Evolutionary conservation across 1,139 yeast genomes (phyloP), one percentile per base, ranked within the genome.

Genomic region (Saccharomyces uvarum): DNA sequence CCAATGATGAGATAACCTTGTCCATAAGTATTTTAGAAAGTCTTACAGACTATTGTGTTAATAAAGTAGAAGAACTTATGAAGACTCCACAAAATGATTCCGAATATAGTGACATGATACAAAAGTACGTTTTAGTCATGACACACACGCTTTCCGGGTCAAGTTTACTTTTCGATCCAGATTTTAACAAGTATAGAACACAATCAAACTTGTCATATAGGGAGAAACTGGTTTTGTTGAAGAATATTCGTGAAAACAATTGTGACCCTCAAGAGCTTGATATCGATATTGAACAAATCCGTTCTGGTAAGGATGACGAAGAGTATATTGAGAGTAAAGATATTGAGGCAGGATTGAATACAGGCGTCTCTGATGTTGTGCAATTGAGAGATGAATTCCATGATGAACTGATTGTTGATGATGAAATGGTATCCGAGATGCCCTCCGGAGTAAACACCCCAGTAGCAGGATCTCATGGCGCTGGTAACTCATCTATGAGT

Each of bases 101-200:
- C 0, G 54, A 60, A 2, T 59, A 59, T 21, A 61, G 70, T 2
- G 88, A 84, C 61, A 80, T 76, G 19, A 67, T 87, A 26, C 75
- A 82, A 38, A 80, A 80, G 62, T 78, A 79, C 61, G 72, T 86
- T 59, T 70, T 83, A 49, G 80, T 79, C 55, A 67, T 87, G 54
- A 77, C 88, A 0, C 82, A 84, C 54, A 74, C 83, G 0, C 65
- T 86, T 2, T 83, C 95, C 53, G 97, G 97, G 26, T 75, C 83
- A n/a, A 79, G 96, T 24, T 76, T 80, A 53, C 71, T 91, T 50
- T 80, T 88, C 62, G 97, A 90, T 66, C 91, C 96, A 0, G 75
- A 75, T 46, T 78, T 69, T 52, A 67, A 68, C 47, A 66, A 64
- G 50, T 63, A 64, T 9, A 52, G 65, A 3, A 60, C 61, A 2